Conservation (phyloP, 192 early-diverging fungal species). For the Gryganskiella cystojenkinii region DNA sequence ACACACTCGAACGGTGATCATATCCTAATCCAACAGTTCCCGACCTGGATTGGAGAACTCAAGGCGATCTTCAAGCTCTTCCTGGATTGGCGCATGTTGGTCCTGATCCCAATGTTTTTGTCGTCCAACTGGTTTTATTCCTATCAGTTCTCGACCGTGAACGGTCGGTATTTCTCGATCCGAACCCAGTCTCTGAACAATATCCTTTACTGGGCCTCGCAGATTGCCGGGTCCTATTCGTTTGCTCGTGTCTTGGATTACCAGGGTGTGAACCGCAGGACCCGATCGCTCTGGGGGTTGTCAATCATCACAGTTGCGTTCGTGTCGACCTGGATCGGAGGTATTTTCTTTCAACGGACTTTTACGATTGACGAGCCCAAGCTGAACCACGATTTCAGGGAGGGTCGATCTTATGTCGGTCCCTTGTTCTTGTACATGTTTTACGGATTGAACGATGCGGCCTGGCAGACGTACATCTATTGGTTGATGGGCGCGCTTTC, state of each 20-base stretch:
- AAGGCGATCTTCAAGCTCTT: conserved; percentile 62
- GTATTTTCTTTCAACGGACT: conserved; percentile 57
- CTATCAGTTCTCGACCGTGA: conserved; percentile 61
- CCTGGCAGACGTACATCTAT: conserved; percentile 75
- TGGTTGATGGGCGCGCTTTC: conserved; percentile 84
- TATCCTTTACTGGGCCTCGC: conserved; percentile 75
- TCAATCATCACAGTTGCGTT: conserved; percentile 52
- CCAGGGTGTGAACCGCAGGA: conserved; percentile 55
- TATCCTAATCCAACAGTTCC: conserved; percentile 70
- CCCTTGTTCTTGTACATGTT: conserved; percentile 71
- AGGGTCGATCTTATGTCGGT: conserved; percentile 52
- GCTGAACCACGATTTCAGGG: conserved; percentile 43
- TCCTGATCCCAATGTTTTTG: conserved; percentile 68
- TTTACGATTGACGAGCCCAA: conserved; percentile 36
- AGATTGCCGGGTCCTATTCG: conserved; percentile 69
- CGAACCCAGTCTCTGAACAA: conserved; percentile 75
- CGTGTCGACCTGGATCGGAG: conserved; percentile 66
- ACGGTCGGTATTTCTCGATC: conserved; percentile 68
- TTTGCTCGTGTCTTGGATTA: conserved; percentile 71
- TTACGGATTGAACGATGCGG: conserved; percentile 79
- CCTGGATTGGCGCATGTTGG: conserved; percentile 65
- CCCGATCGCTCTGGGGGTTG: conserved; percentile 68
- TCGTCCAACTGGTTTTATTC: conserved; percentile 80
- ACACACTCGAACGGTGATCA: conserved; percentile 69
- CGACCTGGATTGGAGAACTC: conserved; percentile 64